Conservation (phyloP, 768 basidiomycete genomes). For the Tephrocybe rancida region DNA sequence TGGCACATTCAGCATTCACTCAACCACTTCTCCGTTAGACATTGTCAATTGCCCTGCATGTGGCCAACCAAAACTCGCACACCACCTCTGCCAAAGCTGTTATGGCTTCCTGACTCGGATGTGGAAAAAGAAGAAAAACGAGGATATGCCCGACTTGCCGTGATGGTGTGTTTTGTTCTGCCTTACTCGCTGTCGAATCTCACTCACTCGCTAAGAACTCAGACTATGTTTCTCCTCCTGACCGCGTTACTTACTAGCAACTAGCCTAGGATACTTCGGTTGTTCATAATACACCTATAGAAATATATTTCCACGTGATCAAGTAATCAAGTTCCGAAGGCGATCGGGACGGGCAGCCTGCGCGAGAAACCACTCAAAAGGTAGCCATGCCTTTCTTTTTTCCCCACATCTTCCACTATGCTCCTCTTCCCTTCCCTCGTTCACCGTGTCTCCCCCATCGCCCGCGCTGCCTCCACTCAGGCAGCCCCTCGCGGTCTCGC, state of each 20-base stretch:
- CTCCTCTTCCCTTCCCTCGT: conserved; percentile 19
- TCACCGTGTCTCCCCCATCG: conserved; percentile 19
- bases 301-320: conserved; percentile 17
- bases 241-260: background rate
- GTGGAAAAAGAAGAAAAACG: conserved; percentile 55
- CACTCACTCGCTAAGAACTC: background rate
- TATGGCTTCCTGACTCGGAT: conserved; percentile 68
- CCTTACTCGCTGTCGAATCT: background rate
- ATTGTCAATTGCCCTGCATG: conserved; percentile 91
- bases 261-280: background rate
- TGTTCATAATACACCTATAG: conserved; percentile 6
- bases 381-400: background rate
- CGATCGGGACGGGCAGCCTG: conserved; percentile 11
- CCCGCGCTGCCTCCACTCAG: conserved; percentile 41
- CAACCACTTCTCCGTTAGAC: conserved; percentile 48
- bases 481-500: conserved; percentile 47
- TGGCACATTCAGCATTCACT: background rate
- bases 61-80: conserved; percentile 84
- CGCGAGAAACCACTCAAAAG: conserved; percentile 8
- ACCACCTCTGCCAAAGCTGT: conserved; percentile 84
- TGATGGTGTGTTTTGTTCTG: conserved; percentile 20
- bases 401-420: conserved; percentile 10
- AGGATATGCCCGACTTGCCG: conserved; percentile 40
- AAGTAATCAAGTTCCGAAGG: conserved; percentile 8
- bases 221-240: background rate